Evolutionary conservation across 2,329 filamentous ascomycete species (phyloP).

Genomic region (Coniochaeta hoffmannii): DNA sequence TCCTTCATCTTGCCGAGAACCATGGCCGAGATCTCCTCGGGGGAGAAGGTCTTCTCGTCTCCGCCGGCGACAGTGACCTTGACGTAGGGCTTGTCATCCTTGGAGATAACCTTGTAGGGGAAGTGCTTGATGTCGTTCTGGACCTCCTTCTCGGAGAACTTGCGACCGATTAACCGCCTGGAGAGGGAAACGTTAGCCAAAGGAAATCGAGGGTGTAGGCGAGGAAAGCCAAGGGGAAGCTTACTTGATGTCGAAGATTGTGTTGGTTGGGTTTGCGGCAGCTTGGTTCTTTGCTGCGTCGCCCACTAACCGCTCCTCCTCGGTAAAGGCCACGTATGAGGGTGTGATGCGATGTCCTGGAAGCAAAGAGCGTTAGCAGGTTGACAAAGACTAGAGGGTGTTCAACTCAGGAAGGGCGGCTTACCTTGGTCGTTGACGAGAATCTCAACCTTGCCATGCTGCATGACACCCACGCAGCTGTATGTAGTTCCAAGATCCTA

Average conservation of each 20-base stretch:
- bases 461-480: constrained; percentile 91
- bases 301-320: constrained; percentile 93
- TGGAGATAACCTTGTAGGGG: constrained; percentile 88
- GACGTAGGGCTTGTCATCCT: constrained; percentile 84
- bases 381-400: background rate
- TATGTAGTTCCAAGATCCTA: constrained; percentile 81
- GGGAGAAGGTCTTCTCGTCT: constrained; percentile 49
- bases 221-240: constrained; percentile 28
- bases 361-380: constrained; percentile 6
- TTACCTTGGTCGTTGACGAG: constrained; percentile 79
- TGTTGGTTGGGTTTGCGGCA: constrained; percentile 67
- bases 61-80: constrained; percentile 54
- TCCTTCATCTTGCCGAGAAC: constrained; percentile 57
- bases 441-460: constrained; percentile 91
- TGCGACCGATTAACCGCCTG: constrained; percentile 79
- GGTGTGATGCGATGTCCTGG: constrained; percentile 86
- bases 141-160: constrained; percentile 76
- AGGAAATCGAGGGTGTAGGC: background rate
- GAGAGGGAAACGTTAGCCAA: constrained; percentile 22
- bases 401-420: background rate
- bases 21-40: constrained; percentile 56
- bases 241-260: constrained; percentile 79
- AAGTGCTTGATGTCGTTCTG: constrained; percentile 97
- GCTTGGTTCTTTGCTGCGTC: constrained; percentile 97
- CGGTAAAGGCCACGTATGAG: constrained; percentile 93